Percentiles rank a stretch among this genome's conserved stretches.
These are phyloP conservation scores for Trifolium pratense DNA, from an alignment of 306 rosid species.

Conservation along the genomic window DNA sequence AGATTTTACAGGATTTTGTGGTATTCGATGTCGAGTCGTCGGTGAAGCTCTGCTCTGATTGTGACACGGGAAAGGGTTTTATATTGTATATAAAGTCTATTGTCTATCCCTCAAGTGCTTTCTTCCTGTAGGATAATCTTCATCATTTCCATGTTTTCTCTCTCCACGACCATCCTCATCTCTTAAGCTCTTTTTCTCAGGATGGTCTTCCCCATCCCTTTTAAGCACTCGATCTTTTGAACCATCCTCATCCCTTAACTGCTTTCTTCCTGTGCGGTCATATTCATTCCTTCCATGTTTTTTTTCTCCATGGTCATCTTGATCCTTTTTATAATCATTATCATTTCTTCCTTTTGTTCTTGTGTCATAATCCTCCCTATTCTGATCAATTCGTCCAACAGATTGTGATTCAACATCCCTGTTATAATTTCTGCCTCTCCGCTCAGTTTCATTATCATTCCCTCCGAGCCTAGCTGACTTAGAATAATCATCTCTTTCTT, in stretches of 20 bases:
- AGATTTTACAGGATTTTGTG: no score
- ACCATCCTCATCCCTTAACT: slow-evolving; percentile 21
- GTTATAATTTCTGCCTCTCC: slow-evolving; percentile 42
- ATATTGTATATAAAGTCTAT: no score
- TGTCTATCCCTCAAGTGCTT: slow-evolving; percentile 23
- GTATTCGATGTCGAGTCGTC: no score
- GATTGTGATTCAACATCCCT: slow-evolving; percentile 47
- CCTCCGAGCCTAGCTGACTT: slow-evolving; percentile 38
- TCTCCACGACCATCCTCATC: slow-evolving; percentile 21
- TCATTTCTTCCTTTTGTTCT: slow-evolving; percentile 42
- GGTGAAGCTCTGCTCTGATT: no score
- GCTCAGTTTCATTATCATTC: slow-evolving; percentile 42
- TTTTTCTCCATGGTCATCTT: slow-evolving; percentile 16
- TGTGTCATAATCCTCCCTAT: slow-evolving; percentile 40
- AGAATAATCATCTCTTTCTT: slow-evolving; percentile 38
- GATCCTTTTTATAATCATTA: slow-evolving; percentile 28
- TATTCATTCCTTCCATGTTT: slow-evolving; percentile 24
- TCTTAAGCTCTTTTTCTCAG: slow-evolving; percentile 9
- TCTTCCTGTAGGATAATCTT: not conserved
- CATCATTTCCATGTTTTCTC: slow-evolving; percentile 9
- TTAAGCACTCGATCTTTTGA: not conserved
- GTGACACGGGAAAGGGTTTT: no score
- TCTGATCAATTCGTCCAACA: slow-evolving; percentile 37
- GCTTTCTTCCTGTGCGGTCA: slow-evolving; percentile 7
- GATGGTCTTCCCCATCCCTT: slow-evolving; percentile 7